These are phyloP conservation scores for Tricholoma sp. DNA, from an alignment of 768 basidiomycete genomes.

Conservation along the genomic window DNA sequence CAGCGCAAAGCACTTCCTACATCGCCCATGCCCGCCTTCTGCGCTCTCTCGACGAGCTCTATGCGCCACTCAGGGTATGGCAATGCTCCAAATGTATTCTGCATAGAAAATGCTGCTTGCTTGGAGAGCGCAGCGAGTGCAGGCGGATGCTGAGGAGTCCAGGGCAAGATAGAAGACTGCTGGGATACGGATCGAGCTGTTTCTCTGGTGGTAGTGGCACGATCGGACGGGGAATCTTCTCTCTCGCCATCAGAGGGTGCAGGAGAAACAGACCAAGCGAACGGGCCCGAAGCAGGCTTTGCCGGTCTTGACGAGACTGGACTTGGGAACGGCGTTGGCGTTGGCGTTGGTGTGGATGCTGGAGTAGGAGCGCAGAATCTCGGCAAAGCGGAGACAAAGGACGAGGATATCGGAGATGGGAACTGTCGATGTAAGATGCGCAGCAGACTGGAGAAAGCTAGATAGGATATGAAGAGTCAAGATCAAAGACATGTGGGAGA, in stretches of 20 bases:
- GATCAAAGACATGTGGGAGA: background rate
- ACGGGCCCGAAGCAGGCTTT: background rate
- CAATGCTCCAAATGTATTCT: conserved; percentile 31
- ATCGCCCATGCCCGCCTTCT: conserved; percentile 55
- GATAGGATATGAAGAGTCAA: conserved; percentile 1
- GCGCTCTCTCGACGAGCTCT: conserved; percentile 44
- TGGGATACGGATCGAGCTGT: conserved; percentile 1
- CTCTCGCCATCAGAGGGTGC: background rate
- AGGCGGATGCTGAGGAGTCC: conserved; percentile 11
- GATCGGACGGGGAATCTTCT: background rate
- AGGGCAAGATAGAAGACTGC: conserved; percentile 9
- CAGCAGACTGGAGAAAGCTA: conserved; percentile 46
- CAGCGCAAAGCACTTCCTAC: conserved; percentile 50
- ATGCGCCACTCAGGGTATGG: conserved; percentile 69
- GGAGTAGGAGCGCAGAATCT: conserved; percentile 9
- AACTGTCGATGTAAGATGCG: conserved; percentile 48
- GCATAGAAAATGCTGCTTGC: conserved; percentile 8
- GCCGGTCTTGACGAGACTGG: conserved; percentile 9
- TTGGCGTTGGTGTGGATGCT: conserved; percentile 17
- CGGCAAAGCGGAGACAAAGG: conserved; percentile 30
- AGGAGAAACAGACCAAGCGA: background rate
- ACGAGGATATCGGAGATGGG: conserved; percentile 29
- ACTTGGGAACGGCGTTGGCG: conserved; percentile 23
- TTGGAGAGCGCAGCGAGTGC: conserved; percentile 13
- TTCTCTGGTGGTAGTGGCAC: background rate